These are phyloP conservation scores for Phoma herbarum DNA, from an alignment of 2,329 filamentous ascomycete genomes.

Conservation along the genomic window DNA sequence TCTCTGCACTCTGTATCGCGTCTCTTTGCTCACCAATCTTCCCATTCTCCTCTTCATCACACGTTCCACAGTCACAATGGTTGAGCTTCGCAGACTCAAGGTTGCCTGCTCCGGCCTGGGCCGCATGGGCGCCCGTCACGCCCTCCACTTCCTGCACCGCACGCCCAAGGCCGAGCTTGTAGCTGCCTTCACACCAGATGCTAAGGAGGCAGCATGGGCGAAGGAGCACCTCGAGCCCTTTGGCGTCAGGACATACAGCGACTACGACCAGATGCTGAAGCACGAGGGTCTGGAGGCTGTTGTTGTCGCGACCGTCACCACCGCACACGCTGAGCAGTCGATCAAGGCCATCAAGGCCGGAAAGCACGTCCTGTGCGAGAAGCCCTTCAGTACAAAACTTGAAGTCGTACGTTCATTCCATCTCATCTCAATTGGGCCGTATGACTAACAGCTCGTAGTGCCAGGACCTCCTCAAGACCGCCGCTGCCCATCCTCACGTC, in stretches of 20 bases:
- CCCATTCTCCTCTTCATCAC: not conserved
- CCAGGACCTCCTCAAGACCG: conserved; percentile 67
- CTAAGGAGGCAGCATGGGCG: conserved; percentile 59
- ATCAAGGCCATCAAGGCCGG: conserved; percentile 64
- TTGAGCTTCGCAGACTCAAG: conserved; percentile 52
- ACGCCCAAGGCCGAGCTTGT: conserved; percentile 58
- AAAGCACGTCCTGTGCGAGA: conserved; percentile 68
- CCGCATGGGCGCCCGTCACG: conserved; percentile 61
- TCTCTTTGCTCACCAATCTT: not conserved
- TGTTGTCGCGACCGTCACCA: conserved; percentile 64
- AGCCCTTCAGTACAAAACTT: conserved; percentile 66
- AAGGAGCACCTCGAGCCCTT: conserved; percentile 59
- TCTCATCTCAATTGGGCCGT: not conserved
- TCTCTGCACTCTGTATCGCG: conserved; percentile 6
- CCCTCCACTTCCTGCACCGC: conserved; percentile 57
- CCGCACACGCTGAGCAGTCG: conserved; percentile 65
- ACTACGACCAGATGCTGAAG: conserved; percentile 66
- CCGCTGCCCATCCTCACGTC: conserved; percentile 63
- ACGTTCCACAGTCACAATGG: conserved; percentile 34
- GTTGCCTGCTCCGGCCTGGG: conserved; percentile 59
- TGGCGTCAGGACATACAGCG: conserved; percentile 62
- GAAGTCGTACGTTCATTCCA: conserved; percentile 60
- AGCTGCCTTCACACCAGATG: conserved; percentile 57
- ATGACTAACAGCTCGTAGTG: conserved; percentile 55
- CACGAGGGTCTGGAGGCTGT: conserved; percentile 65